A percentile compares a stretch with the other conserved stretches of the same genome.
Evolutionary conservation across 192 early-diverging fungal genomes (phyloP).

Genomic region (Spizellomyces punctatus): DNA sequence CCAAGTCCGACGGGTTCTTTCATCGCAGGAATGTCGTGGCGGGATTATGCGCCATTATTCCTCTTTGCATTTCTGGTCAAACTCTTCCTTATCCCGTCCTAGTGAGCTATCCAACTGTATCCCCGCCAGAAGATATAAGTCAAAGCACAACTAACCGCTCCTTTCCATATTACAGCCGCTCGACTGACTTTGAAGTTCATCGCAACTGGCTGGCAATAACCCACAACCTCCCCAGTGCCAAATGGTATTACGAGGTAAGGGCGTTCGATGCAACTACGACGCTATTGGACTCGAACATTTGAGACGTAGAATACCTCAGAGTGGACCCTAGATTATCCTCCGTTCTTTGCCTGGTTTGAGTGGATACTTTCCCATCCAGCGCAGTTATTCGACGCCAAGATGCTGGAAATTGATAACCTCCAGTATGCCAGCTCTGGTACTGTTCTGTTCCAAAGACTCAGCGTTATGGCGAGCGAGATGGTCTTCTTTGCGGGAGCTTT

Average conservation of each 20-base stretch:
- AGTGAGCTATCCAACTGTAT: slow-evolving; percentile 48
- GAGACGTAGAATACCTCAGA: slow-evolving; percentile 66
- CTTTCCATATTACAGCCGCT: slow-evolving; percentile 41
- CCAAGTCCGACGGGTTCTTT: too few relatives aligned
- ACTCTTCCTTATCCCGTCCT: slow-evolving; percentile 73
- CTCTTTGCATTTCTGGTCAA: slow-evolving; percentile 45
- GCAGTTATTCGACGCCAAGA: slow-evolving; percentile 64
- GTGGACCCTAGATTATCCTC: slow-evolving; percentile 97
- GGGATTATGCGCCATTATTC: slow-evolving; percentile 25
- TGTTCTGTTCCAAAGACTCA: slow-evolving; percentile 81
- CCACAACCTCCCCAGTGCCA: slow-evolving; percentile 69
- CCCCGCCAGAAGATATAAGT: background rate
- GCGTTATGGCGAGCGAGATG: slow-evolving; percentile 81
- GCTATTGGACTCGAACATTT: background rate
- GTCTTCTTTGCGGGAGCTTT: slow-evolving; percentile 70
- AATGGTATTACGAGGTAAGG: slow-evolving; percentile 88
- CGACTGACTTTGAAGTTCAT: slow-evolving; percentile 99
- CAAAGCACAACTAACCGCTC: background rate
- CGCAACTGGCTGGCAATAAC: slow-evolving; percentile 97
- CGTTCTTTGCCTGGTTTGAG: slow-evolving; percentile 98
- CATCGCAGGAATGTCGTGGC: too few relatives aligned
- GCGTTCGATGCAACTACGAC: background rate
- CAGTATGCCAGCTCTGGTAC: slow-evolving; percentile 67
- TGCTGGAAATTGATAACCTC: slow-evolving; percentile 73
- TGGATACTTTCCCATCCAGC: slow-evolving; percentile 69